phyloP scores from a whole-genome alignment of 306 rosid species.

The Casuarina cunninghamiana region DNA sequence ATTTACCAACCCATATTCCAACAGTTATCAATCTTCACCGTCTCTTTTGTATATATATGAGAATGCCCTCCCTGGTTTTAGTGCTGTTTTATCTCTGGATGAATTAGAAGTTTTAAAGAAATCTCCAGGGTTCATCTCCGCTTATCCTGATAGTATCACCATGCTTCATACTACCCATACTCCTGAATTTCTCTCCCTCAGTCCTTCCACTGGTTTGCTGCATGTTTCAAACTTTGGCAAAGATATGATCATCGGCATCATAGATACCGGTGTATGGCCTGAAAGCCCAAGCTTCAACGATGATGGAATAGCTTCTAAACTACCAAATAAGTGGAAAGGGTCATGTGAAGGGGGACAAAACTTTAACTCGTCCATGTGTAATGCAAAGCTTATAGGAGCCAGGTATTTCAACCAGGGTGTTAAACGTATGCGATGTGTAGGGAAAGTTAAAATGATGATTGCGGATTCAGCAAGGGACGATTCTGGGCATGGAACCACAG shows the following conservation, averaged over 20 bases:
- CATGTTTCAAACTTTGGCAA: background rate
- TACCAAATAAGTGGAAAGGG: background rate
- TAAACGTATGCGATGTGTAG: background rate
- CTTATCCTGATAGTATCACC: no score
- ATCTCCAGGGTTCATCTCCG: no score
- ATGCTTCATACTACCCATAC: background rate
- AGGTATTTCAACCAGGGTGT: background rate
- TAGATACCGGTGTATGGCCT: slow-evolving; percentile 4
- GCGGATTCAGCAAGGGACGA: background rate
- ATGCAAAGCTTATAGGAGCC: background rate
- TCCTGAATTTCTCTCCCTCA: slow-evolving; percentile 7
- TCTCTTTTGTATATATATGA: slow-evolving; percentile 15
- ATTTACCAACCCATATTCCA: no score
- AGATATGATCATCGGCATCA: background rate
- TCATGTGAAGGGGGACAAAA: background rate
- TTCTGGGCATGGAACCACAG: background rate
- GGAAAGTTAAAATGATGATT: background rate
- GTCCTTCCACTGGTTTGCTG: background rate
- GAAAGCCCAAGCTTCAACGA: background rate
- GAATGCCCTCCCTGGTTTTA: slow-evolving; percentile 22
- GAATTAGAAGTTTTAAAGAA: slow-evolving; percentile 16
- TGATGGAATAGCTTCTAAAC: background rate
- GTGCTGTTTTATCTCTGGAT: slow-evolving; percentile 1
- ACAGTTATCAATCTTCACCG: background rate
- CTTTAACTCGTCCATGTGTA: background rate